Percentiles rank a stretch among this genome's conserved stretches.
Evolutionary conservation across 305 asterid genomes (phyloP).

Genomic region (Fraxinus ornus): DNA sequence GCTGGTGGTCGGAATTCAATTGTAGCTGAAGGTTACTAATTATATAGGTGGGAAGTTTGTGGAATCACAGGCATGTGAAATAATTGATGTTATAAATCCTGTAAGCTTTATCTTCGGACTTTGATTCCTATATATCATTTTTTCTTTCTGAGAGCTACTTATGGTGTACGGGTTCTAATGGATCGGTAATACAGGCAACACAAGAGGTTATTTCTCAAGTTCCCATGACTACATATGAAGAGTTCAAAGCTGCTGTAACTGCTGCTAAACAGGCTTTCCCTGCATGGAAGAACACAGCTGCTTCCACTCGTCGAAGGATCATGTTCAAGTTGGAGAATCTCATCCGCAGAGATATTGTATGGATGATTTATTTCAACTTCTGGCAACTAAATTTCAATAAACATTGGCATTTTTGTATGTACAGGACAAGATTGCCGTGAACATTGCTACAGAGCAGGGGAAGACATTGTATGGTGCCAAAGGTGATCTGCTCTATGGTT

Average conservation of each 20-base stretch:
- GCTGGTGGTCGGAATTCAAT: constrained; percentile 4
- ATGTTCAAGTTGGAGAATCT: constrained; percentile 43
- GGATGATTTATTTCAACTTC: constrained; percentile 11
- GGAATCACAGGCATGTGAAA: constrained; percentile 35
- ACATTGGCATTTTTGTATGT: constrained; percentile 15
- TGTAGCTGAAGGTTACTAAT: constrained; percentile 38
- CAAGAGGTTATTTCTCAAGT: constrained; percentile 50
- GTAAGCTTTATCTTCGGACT: constrained; percentile 26
- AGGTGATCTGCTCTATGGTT: constrained; percentile 43
- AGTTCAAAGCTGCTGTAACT: constrained; percentile 41
- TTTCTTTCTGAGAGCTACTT: not conserved
- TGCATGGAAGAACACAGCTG: constrained; percentile 42
- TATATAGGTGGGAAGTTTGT: constrained; percentile 42
- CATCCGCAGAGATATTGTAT: constrained; percentile 37
- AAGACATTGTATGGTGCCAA: constrained; percentile 40
- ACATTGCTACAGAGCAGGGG: constrained; percentile 44
- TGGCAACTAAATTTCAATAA: constrained; percentile 12
- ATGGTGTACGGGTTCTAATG: constrained; percentile 1
- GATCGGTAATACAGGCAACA: constrained; percentile 33
- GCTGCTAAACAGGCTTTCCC: constrained; percentile 49
- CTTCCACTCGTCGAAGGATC: constrained; percentile 36
- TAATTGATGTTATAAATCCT: constrained; percentile 43
- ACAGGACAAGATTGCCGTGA: constrained; percentile 43
- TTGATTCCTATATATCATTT: not conserved
- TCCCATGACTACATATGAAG: constrained; percentile 44